Conservation (phyloP, 441 rosid genomes). For the Pelargonium fulgidum region DNA sequence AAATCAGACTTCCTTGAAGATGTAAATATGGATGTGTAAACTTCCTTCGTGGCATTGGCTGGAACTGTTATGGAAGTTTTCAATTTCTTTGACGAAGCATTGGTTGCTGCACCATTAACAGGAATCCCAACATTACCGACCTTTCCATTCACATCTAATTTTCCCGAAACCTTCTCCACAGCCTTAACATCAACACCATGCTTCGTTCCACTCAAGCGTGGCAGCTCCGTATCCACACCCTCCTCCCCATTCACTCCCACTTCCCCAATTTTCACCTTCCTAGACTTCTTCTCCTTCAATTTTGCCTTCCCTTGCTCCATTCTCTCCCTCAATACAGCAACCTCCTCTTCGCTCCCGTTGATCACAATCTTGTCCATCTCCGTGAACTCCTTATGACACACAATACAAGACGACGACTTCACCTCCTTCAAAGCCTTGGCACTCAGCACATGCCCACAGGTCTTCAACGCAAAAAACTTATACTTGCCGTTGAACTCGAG, state of each 20-base stretch:
- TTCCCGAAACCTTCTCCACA: slow-evolving; percentile 35
- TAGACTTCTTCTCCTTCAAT: slow-evolving; percentile 43
- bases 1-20: slow-evolving; percentile 64
- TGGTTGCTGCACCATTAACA: slow-evolving; percentile 25
- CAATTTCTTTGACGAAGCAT: slow-evolving; percentile 42
- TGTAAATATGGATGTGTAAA: slow-evolving; percentile 72
- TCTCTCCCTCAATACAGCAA: slow-evolving; percentile 47
- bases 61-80: slow-evolving; percentile 43
- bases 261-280: slow-evolving; percentile 40
- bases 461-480: slow-evolving; percentile 61
- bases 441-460: slow-evolving; percentile 88
- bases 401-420: slow-evolving; percentile 69
- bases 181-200: slow-evolving; percentile 30
- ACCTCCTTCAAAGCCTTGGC: slow-evolving; percentile 86
- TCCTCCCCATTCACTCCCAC: slow-evolving; percentile 20
- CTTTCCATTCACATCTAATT: slow-evolving; percentile 38
- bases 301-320: slow-evolving; percentile 64
- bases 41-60: slow-evolving; percentile 61
- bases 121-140: slow-evolving; percentile 26
- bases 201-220: slow-evolving; percentile 30
- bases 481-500: slow-evolving; percentile 78
- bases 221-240: slow-evolving; percentile 3
- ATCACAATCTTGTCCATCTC: slow-evolving; percentile 66
- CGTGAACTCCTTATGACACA: slow-evolving; percentile 62
- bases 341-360: slow-evolving; percentile 80